These are phyloP conservation scores for Lepidium didymum DNA, from an alignment of 345 rosid genomes.

Conservation along the genomic window DNA sequence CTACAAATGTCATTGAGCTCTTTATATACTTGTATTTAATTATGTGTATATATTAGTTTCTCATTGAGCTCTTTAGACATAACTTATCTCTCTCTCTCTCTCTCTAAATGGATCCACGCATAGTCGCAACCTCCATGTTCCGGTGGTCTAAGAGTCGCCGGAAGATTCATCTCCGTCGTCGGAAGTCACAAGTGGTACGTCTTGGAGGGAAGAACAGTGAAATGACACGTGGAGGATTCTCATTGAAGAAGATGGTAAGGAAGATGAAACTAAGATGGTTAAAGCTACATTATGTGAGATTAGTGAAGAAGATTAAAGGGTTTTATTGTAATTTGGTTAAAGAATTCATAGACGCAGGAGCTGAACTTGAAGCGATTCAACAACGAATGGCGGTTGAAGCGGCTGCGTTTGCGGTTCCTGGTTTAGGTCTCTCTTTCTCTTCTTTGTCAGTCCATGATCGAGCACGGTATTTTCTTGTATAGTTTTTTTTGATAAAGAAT, in stretches of 20 bases:
- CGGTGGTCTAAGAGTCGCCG: slow-evolving; percentile 28
- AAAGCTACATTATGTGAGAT: slow-evolving; percentile 37
- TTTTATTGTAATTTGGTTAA: slow-evolving; percentile 44
- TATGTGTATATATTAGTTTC: slow-evolving; percentile 6
- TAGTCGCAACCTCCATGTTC: slow-evolving; percentile 6
- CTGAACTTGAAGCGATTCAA: slow-evolving; percentile 45
- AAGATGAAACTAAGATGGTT: slow-evolving; percentile 54
- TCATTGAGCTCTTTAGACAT: not conserved
- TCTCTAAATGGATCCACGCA: slow-evolving; percentile 15
- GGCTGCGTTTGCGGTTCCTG: slow-evolving; percentile 51
- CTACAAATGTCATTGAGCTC: slow-evolving; percentile 6
- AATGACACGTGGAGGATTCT: slow-evolving; percentile 23
- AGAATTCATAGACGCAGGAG: slow-evolving; percentile 46
- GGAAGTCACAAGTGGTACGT: slow-evolving; percentile 46
- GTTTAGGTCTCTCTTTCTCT: slow-evolving; percentile 48
- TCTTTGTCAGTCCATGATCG: slow-evolving; percentile 33
- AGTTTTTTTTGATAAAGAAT: not conserved
- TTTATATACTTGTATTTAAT: not conserved
- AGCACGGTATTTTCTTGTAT: slow-evolving; percentile 27
- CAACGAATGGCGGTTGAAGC: slow-evolving; percentile 57
- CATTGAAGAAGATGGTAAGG: slow-evolving; percentile 37
- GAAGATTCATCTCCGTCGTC: slow-evolving; percentile 33
- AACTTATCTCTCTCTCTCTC: not conserved
- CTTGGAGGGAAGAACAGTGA: slow-evolving; percentile 43
- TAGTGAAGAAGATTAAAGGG: slow-evolving; percentile 47